phyloP scores from a whole-genome alignment of 495 filamentous ascomycete species.

The Penicillium pulvis region DNA sequence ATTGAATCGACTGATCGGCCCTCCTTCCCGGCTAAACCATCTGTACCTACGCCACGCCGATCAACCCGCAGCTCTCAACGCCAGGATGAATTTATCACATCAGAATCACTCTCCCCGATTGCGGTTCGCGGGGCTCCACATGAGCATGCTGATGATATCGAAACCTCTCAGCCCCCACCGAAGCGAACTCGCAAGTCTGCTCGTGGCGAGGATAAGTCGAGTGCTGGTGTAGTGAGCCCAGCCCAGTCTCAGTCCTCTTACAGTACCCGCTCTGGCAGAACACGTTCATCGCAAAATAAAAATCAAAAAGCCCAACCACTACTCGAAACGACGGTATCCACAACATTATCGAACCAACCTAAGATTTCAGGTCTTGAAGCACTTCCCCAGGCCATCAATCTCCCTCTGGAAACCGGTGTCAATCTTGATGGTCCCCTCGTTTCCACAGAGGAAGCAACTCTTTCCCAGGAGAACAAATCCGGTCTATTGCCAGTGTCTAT shows the following conservation, averaged over 20 bases:
- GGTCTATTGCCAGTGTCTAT: constrained; percentile 6
- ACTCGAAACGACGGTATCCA: not conserved
- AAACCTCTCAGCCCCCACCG: constrained; percentile 14
- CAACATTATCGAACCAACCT: not conserved
- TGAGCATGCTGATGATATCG: constrained; percentile 7
- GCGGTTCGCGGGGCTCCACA: constrained; percentile 11
- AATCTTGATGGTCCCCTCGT: constrained; percentile 5
- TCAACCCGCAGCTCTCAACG: constrained; percentile 31
- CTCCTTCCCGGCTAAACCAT: constrained; percentile 8
- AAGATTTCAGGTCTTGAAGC: constrained; percentile 5
- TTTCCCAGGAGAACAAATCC: constrained; percentile 18
- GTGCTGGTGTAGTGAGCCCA: constrained; percentile 16
- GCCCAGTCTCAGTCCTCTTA: constrained; percentile 11
- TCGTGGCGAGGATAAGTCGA: constrained; percentile 27
- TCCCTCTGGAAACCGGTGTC: not conserved
- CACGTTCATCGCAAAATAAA: constrained; percentile 16
- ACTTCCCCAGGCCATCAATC: not conserved
- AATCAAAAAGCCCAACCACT: not conserved
- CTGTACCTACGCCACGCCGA: constrained; percentile 23
- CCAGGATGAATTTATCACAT: constrained; percentile 10
- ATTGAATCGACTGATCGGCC: constrained; percentile 8
- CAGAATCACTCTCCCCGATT: constrained; percentile 6
- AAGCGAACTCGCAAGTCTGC: constrained; percentile 30
- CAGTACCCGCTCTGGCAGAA: constrained; percentile 25
- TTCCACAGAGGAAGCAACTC: constrained; percentile 25